Percentiles rank a stretch among this genome's conserved stretches.
Evolutionary conservation across 2,329 filamentous ascomycete genomes (phyloP).

Genomic region (Penicillium sp.): DNA sequence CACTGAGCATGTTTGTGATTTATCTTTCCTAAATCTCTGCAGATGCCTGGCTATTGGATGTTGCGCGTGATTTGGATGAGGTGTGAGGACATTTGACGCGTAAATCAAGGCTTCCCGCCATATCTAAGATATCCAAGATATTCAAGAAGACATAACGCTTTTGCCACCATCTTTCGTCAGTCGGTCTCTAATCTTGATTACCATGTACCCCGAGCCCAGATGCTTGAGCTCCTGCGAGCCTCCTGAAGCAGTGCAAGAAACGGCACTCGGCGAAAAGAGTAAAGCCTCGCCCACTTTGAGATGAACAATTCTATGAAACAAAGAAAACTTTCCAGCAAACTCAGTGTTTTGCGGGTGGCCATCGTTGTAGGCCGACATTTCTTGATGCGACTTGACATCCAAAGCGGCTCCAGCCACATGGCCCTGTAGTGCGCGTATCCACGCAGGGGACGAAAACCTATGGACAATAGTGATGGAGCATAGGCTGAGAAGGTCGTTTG

Average conservation of each 20-base stretch:
- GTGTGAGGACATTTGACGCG: no score
- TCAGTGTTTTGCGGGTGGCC: neutral
- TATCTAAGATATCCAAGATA: no score
- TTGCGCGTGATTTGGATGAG: no score
- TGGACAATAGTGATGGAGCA: conserved; percentile 73
- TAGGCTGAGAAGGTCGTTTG: conserved; percentile 67
- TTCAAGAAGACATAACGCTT: neutral
- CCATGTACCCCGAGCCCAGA: neutral
- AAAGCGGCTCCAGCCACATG: neutral
- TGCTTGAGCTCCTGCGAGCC: neutral
- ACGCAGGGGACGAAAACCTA: conserved; percentile 64
- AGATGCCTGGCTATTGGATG: no score
- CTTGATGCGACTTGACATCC: neutral
- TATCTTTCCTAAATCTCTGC: no score
- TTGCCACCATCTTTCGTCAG: neutral
- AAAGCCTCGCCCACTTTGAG: neutral
- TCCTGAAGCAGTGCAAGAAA: neutral
- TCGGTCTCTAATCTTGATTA: neutral
- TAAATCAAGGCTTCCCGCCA: no score
- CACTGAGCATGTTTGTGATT: no score
- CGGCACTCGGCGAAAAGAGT: neutral
- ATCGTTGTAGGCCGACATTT: neutral
- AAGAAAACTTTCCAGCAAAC: neutral
- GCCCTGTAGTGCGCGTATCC: neutral
- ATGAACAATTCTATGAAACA: neutral